These are phyloP conservation scores for Scedosporium apiospermum DNA, from an alignment of 2,329 filamentous ascomycete species.

Conservation along the genomic window DNA sequence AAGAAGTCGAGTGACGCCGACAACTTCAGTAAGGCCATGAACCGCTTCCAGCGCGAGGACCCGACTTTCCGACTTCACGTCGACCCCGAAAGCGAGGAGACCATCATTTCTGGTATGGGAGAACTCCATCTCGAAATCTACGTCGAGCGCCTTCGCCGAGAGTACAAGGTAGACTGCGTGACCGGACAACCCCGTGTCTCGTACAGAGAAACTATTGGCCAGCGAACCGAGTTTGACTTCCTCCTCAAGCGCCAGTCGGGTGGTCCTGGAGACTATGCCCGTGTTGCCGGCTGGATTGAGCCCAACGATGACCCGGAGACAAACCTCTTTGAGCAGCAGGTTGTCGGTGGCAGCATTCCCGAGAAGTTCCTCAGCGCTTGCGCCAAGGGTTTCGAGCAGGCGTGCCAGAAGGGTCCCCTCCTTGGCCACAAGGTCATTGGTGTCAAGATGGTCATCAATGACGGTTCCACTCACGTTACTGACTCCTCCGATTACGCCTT, in stretches of 20 bases:
- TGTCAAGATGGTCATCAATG: constrained; percentile 82
- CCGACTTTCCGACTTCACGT: constrained; percentile 94
- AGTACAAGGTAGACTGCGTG: constrained; percentile 92
- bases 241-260: constrained; percentile 91
- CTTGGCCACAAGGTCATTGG: constrained; percentile 91
- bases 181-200: constrained; percentile 96
- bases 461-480: constrained; percentile 93
- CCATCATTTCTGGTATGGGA: constrained; percentile 97
- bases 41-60: constrained; percentile 95
- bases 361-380: constrained; percentile 95
- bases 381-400: constrained; percentile 82
- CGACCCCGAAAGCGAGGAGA: constrained; percentile 87
- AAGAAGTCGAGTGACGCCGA: constrained; percentile 86
- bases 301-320: constrained; percentile 63
- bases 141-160: constrained; percentile 88
- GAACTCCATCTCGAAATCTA: constrained; percentile 96
- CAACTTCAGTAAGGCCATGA: constrained; percentile 98
- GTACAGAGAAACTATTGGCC: constrained; percentile 87
- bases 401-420: constrained; percentile 78
- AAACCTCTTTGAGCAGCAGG: constrained; percentile 79
- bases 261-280: constrained; percentile 90
- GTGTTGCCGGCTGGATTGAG: constrained; percentile 86
- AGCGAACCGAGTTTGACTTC: constrained; percentile 78
- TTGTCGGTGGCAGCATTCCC: constrained; percentile 81
- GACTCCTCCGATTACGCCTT: constrained; percentile 97